Conservation (phyloP, 2,329 filamentous ascomycete species). For the Akanthomyces muscarius region DNA sequence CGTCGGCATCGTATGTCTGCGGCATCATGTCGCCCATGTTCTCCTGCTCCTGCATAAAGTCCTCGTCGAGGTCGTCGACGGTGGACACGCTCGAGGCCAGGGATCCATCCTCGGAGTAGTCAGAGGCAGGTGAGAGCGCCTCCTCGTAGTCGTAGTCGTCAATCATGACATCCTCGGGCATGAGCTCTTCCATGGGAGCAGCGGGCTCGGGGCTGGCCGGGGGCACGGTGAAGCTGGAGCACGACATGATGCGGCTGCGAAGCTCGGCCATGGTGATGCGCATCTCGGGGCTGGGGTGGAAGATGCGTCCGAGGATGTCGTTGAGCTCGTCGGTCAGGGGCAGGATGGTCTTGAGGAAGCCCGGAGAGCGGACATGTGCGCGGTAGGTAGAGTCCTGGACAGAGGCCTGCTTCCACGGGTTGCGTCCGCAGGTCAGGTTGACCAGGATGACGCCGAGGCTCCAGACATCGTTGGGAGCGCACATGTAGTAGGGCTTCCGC, state of each 20-base stretch:
- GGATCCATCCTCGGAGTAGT: conserved; percentile 52
- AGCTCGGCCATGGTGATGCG: conserved; percentile 80
- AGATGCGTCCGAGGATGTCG: conserved; percentile 79
- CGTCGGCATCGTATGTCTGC: conserved; percentile 45
- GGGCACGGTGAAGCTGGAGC: conserved; percentile 65
- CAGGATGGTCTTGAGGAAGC: conserved; percentile 89
- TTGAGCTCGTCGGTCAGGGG: conserved; percentile 88
- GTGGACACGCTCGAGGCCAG: conserved; percentile 51
- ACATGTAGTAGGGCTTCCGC: conserved; percentile 75
- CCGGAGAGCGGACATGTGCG: conserved; percentile 77
- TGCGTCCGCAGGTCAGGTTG: conserved; percentile 95
- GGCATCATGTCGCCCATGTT: conserved; percentile 38
- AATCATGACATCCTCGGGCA: conserved; percentile 43
- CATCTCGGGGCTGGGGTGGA: conserved; percentile 77
- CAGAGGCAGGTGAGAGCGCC: conserved; percentile 48
- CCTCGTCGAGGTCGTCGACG: conserved; percentile 49
- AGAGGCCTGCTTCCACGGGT: conserved; percentile 97
- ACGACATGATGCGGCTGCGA: conserved; percentile 69
- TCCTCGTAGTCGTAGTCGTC: conserved; percentile 40
- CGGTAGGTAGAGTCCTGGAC: conserved; percentile 91
- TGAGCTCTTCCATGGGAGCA: conserved; percentile 36
- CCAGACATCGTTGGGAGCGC: conserved; percentile 96
- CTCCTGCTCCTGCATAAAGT: conserved; percentile 43
- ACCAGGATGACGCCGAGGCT: conserved; percentile 96
- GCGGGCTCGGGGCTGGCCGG: conserved; percentile 42